Base-by-base conservation (phyloP, 2,329 filamentous ascomycete species). In the Paecilomyces niveus region DNA sequence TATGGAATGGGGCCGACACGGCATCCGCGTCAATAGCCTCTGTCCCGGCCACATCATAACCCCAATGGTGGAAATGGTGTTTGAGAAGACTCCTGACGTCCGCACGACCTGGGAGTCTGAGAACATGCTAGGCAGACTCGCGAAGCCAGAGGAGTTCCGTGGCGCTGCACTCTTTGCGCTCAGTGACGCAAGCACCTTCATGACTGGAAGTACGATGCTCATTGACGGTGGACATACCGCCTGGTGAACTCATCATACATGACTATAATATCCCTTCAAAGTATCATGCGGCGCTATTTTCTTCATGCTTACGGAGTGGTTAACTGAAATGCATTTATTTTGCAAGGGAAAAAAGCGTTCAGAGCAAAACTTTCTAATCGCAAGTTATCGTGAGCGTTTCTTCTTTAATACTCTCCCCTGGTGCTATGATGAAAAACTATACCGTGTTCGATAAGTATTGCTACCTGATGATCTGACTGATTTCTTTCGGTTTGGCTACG, bases 21-120 rank as follows among this genome's bases (percentile, higher is more conserved):
- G 78, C 0, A 83, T 84, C 54, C 72, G 80, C 1, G 81, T 84
- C 11, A 84, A 84, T 63, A 78, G 76, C 18, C 64, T 83, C 21
- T 81, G 77, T 60, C 81, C 81, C 0, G 81, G 81, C 0, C 81
- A 84, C 59, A 82, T 83, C 52, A 72, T 83, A 24, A 84, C 81
- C 1, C 85, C 88, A 22, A 96, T 96, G 92, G 89, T 93, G 1
- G 84, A 90, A 70, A 83, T 84, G 59, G 82, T 96, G 32, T 94
- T 96, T 68, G 81, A 86, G 63, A 81, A 88, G 62, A 89, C 84
- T 64, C 91, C 91, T 0, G 89, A 92, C 67, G 65, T 74, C 4
- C 65, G 68, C 26, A 70, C 70, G 10, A 68, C 69, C 6, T 79
- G 77, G 77, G 75, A 78, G 59, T 66, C 68, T 0, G 76, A 78